Percentiles rank a stretch among this genome's conserved stretches.
These are phyloP conservation scores for Candida golubevii DNA, from an alignment of 805 yeast genomes.

Conservation along the genomic window DNA sequence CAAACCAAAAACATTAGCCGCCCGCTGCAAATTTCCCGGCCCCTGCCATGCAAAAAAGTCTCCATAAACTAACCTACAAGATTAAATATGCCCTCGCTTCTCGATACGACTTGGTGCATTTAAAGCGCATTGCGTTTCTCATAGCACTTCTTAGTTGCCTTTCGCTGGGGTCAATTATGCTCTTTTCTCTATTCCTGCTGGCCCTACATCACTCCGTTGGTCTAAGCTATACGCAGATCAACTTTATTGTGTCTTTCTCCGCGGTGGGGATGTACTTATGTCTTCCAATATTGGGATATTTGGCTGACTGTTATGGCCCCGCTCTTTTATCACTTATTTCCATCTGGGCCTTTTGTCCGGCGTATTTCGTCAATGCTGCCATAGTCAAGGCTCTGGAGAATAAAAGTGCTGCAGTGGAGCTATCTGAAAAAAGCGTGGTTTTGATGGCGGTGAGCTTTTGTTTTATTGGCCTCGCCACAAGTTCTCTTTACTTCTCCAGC, in stretches of 20 bases:
- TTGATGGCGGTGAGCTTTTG: conserved; percentile 47
- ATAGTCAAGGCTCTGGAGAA: conserved; percentile 16
- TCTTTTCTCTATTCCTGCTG: conserved; percentile 76
- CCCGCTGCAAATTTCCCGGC: too few relatives aligned
- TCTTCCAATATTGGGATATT: conserved; percentile 74
- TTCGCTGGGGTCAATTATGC: conserved; percentile 75
- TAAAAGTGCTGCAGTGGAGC: neutral
- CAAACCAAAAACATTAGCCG: too few relatives aligned
- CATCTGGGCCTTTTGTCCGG: conserved; percentile 58
- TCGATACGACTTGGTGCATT: conserved; percentile 37
- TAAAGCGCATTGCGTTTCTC: conserved; percentile 50
- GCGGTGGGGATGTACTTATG: conserved; percentile 81
- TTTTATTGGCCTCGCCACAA: conserved; percentile 66
- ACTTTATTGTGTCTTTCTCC: conserved; percentile 68
- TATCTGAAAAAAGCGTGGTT: conserved; percentile 36
- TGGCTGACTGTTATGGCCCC: conserved; percentile 85
- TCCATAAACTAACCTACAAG: conserved; percentile 34
- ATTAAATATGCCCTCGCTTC: conserved; percentile 41
- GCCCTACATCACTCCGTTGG: conserved; percentile 56
- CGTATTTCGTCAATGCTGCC: conserved; percentile 46
- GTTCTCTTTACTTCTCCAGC: conserved; percentile 66
- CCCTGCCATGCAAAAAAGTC: conserved; percentile 1
- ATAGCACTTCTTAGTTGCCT: conserved; percentile 63
- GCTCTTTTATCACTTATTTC: conserved; percentile 63
- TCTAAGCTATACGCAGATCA: conserved; percentile 60